Evolutionary conservation across 2,329 filamentous ascomycete species (phyloP), one percentile per base, ranked within the genome.

Genomic region (Fusarium compactum): DNA sequence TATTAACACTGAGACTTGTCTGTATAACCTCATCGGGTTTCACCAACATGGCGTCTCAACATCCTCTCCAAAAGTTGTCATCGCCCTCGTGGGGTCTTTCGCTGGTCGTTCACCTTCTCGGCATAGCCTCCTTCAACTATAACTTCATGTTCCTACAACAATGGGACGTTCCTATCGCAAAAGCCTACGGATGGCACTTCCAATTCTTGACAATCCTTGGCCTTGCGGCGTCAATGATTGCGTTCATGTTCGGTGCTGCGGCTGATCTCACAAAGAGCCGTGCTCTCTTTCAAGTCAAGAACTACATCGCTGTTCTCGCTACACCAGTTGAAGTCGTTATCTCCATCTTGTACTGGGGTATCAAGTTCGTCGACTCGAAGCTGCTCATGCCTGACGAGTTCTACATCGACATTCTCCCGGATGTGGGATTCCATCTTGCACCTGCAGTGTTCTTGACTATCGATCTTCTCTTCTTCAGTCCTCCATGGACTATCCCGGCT

Each of bases 191-290:
- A 61, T 86, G 90, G 80, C 86, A 92, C 75, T 87, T 90, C 67
- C 90, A 92, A 78, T 93, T 91, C 75, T 85, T 94, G 32, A 94
- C 91, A 70, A 93, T 93, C 76, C 86, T 94, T 62, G 91, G 91
- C 27, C 85, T 94, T 45, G 82, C 85, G 2, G 81, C 91, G 25
- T 85, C 90, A 1, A 84, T 87, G 14, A 71, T 85, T 47, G 91
- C 89, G 53, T 93, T 93, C 77, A 71, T 79, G 52, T 79, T 87
- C 27, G 92, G 87, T 6, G 80, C 91, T 7, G 76, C 90, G 38
- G 89, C 91, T 56, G 92, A 94, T 77, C 72, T 93, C 11, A 88
- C 88, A 0, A 77, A 87, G 27, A 89, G 83, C 38, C 80, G 79
- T 2, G 76, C 76, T n/a, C 82, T 92, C 15, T 94, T 93, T 79